Percentiles rank a stretch among this genome's conserved stretches.
Conservation (phyloP, 2,329 filamentous ascomycete species). For the Colletotrichum tabaci region DNA sequence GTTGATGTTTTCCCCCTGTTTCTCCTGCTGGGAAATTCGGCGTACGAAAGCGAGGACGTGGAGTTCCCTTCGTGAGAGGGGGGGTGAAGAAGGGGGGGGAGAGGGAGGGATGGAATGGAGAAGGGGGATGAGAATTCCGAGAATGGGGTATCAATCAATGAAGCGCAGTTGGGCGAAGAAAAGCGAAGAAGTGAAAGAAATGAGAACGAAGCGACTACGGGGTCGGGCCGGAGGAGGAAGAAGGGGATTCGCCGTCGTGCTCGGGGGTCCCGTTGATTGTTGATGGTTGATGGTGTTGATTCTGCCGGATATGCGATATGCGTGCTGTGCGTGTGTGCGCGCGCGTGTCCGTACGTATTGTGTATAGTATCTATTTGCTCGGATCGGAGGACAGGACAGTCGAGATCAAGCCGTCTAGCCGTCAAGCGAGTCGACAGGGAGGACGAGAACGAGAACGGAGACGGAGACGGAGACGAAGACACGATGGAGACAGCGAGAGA, state of each 20-base stretch:
- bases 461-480: too few species aligned
- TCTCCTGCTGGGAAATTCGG: slow-evolving; percentile 18
- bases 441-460: too few species aligned
- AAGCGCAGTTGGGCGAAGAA: slow-evolving; percentile 21
- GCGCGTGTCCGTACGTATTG: too few species aligned
- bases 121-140: slow-evolving; percentile 5
- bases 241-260: not conserved
- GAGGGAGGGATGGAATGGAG: slow-evolving; percentile 3
- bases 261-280: not conserved
- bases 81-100: not conserved
- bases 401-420: too few species aligned
- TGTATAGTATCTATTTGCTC: too few species aligned
- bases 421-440: too few species aligned
- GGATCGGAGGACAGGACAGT: too few species aligned
- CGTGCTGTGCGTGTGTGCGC: not conserved
- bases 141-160: slow-evolving; percentile 39
- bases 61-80: not conserved
- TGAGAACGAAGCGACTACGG: not conserved
- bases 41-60: not conserved
- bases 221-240: not conserved
- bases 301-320: too few species aligned
- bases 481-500: too few species aligned
- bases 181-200: slow-evolving; percentile 14
- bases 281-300: not conserved
- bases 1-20: too few species aligned